Base-by-base conservation (phyloP, 495 filamentous ascomycete species). In the Trichoderma gamsii region DNA sequence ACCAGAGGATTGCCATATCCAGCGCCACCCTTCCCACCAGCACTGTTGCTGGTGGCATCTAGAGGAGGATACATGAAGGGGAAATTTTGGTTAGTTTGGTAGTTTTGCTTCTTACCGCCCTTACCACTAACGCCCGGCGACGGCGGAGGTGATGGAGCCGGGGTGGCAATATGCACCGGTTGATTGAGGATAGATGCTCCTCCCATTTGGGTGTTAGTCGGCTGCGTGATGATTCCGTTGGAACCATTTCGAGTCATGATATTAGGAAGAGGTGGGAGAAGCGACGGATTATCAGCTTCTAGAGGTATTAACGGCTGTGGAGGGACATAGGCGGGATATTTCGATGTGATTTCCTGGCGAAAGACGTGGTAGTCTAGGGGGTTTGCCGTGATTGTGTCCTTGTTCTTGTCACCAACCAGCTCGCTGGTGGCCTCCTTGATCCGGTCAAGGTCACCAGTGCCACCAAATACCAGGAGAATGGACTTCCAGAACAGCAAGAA, bases 1-100 rank as follows among this genome's bases (percentile, higher is more conserved):
- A 92, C 90, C 38, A 96, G 76, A 11, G 83, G 72, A 72, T 92
- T 91, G 75, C 96, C 92, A 49, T 89, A 76, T 41, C 88, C 88
- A 1, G 90, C 90, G 18, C 79, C 86, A 41, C 91, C 92, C 74
- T 96, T 97, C 6, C 93, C 95, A 66, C 94, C 93, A 59, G 93
- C 86, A 66, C 86, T 88, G 72, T 93, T 95, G 76, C 88, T 94
- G 8, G 85, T 85, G 69, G 86, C 87, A 79, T 96, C 92, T 16
- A 96, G 78, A 2, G 95, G 93, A 3, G 95, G 96, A 72, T 98
- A 99, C 79, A 99, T 87, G 72, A 99, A 97, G 0, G 95, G 95
- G 71, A 99, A 99, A 72, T 97, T 93, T 71, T 99, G 95, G 74
- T 99, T 99, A 0, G 95, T 99, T 76, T 99, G 95, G 75, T 98